Evolutionary conservation across 1,139 yeast genomes (phyloP).

Genomic region (Sugiyamaella grinbergsii): DNA sequence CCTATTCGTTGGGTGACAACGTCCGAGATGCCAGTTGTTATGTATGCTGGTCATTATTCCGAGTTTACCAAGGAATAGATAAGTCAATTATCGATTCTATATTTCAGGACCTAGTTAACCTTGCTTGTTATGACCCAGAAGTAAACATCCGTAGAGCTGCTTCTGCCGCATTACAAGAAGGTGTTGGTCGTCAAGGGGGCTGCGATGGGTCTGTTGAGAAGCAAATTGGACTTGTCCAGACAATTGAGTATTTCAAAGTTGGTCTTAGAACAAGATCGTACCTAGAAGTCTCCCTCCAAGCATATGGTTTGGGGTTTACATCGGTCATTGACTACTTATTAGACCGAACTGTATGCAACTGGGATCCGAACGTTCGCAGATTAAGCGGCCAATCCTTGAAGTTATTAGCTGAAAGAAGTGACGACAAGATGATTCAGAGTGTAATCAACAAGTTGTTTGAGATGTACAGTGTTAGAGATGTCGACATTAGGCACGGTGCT

Average conservation of each 20-base stretch:
- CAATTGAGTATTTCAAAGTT: slow-evolving; percentile 52
- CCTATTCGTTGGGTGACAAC: slow-evolving; percentile 61
- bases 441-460: slow-evolving; percentile 14
- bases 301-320: slow-evolving; percentile 42
- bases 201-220: slow-evolving; percentile 30
- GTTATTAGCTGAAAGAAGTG: slow-evolving; percentile 13
- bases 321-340: slow-evolving; percentile 27
- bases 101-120: slow-evolving; percentile 47
- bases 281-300: slow-evolving; percentile 42
- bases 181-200: slow-evolving; percentile 71
- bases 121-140: slow-evolving; percentile 71
- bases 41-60: slow-evolving; percentile 64
- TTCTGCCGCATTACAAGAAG: slow-evolving; percentile 83
- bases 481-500: slow-evolving; percentile 34
- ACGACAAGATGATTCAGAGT: slow-evolving; percentile 8
- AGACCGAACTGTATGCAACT: slow-evolving; percentile 38
- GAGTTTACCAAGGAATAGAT: slow-evolving; percentile 45
- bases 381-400: slow-evolving; percentile 39
- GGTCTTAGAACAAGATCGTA: slow-evolving; percentile 49
- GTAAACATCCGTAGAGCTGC: slow-evolving; percentile 77
- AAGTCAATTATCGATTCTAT: slow-evolving; percentile 33
- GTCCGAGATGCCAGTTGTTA: slow-evolving; percentile 85
- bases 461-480: slow-evolving; percentile 24
- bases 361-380: slow-evolving; percentile 47
- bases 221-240: slow-evolving; percentile 59